These are phyloP conservation scores for Morella rubra DNA, from an alignment of 306 rosid species.

Conservation along the genomic window DNA sequence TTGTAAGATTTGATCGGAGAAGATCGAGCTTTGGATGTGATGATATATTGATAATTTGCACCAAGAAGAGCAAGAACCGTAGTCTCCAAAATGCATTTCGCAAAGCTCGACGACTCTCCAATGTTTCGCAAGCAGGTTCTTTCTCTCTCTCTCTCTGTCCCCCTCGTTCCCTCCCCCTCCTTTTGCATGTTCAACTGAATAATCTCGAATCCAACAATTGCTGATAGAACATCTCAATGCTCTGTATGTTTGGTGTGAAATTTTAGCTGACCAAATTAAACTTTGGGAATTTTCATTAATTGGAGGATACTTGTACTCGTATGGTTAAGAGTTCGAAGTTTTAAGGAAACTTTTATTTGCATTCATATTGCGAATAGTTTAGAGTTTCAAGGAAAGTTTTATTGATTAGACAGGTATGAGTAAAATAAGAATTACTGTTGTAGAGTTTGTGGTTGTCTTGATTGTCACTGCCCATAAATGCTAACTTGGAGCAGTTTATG, in stretches of 20 bases:
- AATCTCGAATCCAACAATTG: not conserved
- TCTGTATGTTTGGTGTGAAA: slow-evolving; percentile 15
- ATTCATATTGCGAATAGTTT: not conserved
- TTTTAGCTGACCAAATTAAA: not conserved
- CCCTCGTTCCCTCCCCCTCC: not conserved
- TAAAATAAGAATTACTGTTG: not conserved
- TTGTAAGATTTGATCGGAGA: slow-evolving; percentile 20
- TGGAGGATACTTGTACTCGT: not conserved
- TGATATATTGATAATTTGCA: slow-evolving; percentile 15
- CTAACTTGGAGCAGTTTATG: not conserved
- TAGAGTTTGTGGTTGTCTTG: not conserved
- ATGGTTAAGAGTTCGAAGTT: not conserved
- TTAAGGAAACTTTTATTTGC: slow-evolving; percentile 14
- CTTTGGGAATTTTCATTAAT: not conserved
- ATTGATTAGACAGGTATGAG: slow-evolving; percentile 7
- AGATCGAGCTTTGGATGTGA: slow-evolving; percentile 42
- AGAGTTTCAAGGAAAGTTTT: slow-evolving; percentile 7
- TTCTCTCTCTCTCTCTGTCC: slow-evolving; percentile 13
- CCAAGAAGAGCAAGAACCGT: slow-evolving; percentile 8
- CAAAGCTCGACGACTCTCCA: slow-evolving; percentile 99
- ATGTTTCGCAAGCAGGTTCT: slow-evolving; percentile 99
- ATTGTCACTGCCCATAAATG: slow-evolving; percentile 8
- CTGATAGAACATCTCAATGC: not conserved
- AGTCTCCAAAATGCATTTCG: slow-evolving; percentile 74
- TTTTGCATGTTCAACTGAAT: not conserved